phyloP scores from a whole-genome alignment of 23 red algal genomes.

The Gracilariopsis chorda region DNA sequence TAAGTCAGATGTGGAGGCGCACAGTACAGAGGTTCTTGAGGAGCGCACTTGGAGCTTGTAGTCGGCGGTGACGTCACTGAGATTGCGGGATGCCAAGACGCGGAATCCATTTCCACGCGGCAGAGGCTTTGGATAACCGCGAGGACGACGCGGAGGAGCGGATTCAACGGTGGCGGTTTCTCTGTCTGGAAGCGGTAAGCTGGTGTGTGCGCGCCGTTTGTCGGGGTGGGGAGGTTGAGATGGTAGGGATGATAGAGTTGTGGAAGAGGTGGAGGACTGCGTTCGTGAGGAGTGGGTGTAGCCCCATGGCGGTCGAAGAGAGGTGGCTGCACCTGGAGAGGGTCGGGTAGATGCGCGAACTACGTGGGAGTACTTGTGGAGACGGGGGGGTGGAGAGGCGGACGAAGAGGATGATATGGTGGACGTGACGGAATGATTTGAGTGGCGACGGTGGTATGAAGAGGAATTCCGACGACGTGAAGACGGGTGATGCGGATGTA shows the following conservation, averaged over 20 bases:
- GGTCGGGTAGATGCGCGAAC: neutral
- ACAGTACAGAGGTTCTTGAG: neutral
- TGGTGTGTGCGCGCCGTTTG: neutral
- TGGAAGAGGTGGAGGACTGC: neutral
- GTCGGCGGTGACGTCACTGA: neutral
- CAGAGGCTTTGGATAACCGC: conserved; percentile 49
- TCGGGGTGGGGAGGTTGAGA: neutral
- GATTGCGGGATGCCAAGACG: neutral
- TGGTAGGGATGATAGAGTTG: neutral
- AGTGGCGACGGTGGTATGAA: neutral
- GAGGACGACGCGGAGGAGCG: neutral
- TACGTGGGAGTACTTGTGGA: neutral
- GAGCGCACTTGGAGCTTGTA: neutral
- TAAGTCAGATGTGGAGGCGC: neutral
- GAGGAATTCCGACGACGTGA: neutral
- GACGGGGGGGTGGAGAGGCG: neutral
- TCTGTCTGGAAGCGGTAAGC: neutral
- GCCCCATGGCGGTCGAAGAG: neutral
- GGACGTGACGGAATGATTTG: neutral
- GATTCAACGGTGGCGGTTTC: neutral
- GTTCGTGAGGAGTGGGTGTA: conserved; percentile 7
- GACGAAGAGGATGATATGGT: neutral
- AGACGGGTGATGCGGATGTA: neutral
- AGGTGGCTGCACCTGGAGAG: neutral
- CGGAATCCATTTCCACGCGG: conserved; percentile 8